Evolutionary conservation across 2,329 filamentous ascomycete genomes (phyloP).

Genomic region (Scortechinia acanthostroma): DNA sequence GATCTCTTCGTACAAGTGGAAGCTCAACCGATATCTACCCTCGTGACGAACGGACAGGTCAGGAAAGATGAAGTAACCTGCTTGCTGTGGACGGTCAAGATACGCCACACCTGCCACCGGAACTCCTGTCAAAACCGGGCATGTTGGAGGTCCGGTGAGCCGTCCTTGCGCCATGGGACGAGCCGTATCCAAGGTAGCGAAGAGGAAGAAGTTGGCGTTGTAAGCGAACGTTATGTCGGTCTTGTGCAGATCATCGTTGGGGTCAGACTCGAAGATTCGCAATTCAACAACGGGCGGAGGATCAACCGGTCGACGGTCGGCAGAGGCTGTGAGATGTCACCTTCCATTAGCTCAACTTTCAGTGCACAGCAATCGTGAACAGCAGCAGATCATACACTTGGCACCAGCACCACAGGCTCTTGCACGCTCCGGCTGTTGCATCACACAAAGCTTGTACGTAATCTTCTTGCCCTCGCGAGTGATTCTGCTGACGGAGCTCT

Average conservation of each 20-base stretch:
- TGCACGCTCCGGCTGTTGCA: slow-evolving; percentile 90
- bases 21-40: slow-evolving; percentile 82
- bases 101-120: slow-evolving; percentile 95
- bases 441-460: slow-evolving; percentile 70
- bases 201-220: slow-evolving; percentile 96
- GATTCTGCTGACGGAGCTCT: not conserved
- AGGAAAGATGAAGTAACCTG: slow-evolving; percentile 94
- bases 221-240: slow-evolving; percentile 77
- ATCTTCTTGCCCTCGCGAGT: slow-evolving; percentile 1
- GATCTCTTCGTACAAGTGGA: slow-evolving; percentile 88
- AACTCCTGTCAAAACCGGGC: slow-evolving; percentile 85
- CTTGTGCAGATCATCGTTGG: slow-evolving; percentile 47
- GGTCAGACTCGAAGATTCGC: slow-evolving; percentile 68
- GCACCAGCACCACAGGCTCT: slow-evolving; percentile 91
- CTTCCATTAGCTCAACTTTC: not conserved
- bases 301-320: slow-evolving; percentile 86
- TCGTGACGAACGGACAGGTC: slow-evolving; percentile 94
- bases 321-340: slow-evolving; percentile 48
- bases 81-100: slow-evolving; percentile 73
- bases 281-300: slow-evolving; percentile 90
- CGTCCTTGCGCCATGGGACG: slow-evolving; percentile 77
- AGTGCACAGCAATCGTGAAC: slow-evolving; percentile 10
- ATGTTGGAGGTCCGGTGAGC: slow-evolving; percentile 61
- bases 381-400: slow-evolving; percentile 64
- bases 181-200: slow-evolving; percentile 80